Conservation (phyloP, 2,329 filamentous ascomycete genomes). For the Tolypocladium guangdongense region DNA sequence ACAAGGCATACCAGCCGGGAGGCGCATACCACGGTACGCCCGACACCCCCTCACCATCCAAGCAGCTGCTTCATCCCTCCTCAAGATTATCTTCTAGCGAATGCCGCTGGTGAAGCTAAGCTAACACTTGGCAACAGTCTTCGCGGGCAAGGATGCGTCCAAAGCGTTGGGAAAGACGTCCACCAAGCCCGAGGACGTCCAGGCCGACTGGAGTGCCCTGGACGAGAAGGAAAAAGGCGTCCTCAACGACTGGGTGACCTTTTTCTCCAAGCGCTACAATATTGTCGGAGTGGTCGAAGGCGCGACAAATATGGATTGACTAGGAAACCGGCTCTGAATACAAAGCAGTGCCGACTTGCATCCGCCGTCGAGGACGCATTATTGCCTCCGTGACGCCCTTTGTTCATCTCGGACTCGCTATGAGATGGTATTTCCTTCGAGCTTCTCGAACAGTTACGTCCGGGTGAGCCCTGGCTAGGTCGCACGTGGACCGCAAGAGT, state of each 20-base stretch:
- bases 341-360: background rate
- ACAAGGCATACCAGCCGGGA: constrained; percentile 72
- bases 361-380: background rate
- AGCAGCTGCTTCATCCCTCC: background rate
- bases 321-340: background rate
- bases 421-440: too few relatives aligned
- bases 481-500: background rate
- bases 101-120: background rate
- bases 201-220: constrained; percentile 72
- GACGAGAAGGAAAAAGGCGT: constrained; percentile 75
- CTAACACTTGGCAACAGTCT: constrained; percentile 47
- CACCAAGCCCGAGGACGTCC: constrained; percentile 73
- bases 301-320: constrained; percentile 43
- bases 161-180: constrained; percentile 80
- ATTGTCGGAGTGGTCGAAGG: constrained; percentile 60
- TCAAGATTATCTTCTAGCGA: background rate
- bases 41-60: background rate
- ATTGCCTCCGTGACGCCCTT: background rate
- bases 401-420: background rate
- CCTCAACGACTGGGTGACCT: constrained; percentile 86
- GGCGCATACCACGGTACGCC: constrained; percentile 74
- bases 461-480: background rate
- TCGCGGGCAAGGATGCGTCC: constrained; percentile 93
- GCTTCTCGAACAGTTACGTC: too few relatives aligned
- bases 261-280: constrained; percentile 96